These are phyloP conservation scores for Barnettozyma pratensis DNA, from an alignment of 805 yeast species.

Conservation along the genomic window DNA sequence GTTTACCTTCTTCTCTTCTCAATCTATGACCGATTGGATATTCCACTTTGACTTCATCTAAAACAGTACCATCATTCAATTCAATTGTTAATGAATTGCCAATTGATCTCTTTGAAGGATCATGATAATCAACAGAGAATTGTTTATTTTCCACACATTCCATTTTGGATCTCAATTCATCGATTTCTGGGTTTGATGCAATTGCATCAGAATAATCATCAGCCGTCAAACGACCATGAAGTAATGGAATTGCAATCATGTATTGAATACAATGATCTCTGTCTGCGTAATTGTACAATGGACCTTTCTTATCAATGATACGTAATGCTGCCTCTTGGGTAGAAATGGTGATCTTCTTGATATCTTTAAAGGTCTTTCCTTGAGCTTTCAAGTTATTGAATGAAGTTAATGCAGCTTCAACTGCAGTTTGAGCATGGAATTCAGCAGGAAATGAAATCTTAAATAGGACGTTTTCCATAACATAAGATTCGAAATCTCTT, in stretches of 20 bases:
- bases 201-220: slow-evolving; percentile 48
- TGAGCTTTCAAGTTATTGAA: slow-evolving; percentile 30
- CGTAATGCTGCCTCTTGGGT: slow-evolving; percentile 60
- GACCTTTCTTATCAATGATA: slow-evolving; percentile 56
- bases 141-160: slow-evolving; percentile 44
- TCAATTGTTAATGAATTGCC: slow-evolving; percentile 50
- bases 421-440: slow-evolving; percentile 63
- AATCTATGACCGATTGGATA: slow-evolving; percentile 55
- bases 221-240: slow-evolving; percentile 52
- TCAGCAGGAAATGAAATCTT: slow-evolving; percentile 63
- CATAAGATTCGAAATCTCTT: slow-evolving; percentile 49
- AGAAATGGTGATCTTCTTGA: slow-evolving; percentile 42
- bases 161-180: slow-evolving; percentile 49
- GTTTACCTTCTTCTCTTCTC: slow-evolving; percentile 57
- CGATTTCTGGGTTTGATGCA: slow-evolving; percentile 49
- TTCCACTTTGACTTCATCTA: slow-evolving; percentile 49
- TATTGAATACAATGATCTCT: slow-evolving; percentile 63
- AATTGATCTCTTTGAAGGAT: slow-evolving; percentile 51
- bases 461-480: slow-evolving; percentile 58
- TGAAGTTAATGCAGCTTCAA: slow-evolving; percentile 48
- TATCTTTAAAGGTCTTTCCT: slow-evolving; percentile 45
- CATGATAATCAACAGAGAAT: slow-evolving; percentile 49
- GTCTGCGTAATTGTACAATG: slow-evolving; percentile 58
- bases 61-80: slow-evolving; percentile 46
- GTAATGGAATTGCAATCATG: slow-evolving; percentile 54